Percentiles rank a stretch among this genome's conserved stretches.
These are phyloP conservation scores for Tarenaya hassleriana DNA, from an alignment of 345 rosid genomes.

Conservation along the genomic window DNA sequence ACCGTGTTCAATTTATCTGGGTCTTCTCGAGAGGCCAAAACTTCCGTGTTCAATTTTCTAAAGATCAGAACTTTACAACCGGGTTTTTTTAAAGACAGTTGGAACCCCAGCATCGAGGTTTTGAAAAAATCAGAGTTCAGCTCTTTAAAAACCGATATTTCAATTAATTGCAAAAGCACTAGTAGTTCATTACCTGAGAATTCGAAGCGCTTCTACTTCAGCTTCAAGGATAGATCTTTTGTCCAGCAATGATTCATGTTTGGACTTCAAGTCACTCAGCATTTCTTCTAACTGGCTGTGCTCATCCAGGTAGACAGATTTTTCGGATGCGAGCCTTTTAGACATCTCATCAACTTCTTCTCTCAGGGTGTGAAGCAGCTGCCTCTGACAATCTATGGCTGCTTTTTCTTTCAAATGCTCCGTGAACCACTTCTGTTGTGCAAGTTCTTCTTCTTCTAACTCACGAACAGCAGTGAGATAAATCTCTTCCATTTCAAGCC, in stretches of 20 bases:
- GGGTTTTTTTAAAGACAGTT: too few relatives aligned
- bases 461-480: conserved; percentile 35
- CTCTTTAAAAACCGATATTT: too few relatives aligned
- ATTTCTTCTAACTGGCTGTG: conserved; percentile 36
- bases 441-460: conserved; percentile 49
- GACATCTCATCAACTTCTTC: conserved; percentile 73
- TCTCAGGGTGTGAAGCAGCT: conserved; percentile 48
- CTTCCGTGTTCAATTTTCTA: too few relatives aligned
- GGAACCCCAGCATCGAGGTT: too few relatives aligned
- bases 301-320: conserved; percentile 38
- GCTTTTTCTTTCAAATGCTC: conserved; percentile 68
- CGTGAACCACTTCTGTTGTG: conserved; percentile 38
- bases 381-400: conserved; percentile 77
- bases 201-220: conserved; percentile 72
- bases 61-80: too few relatives aligned
- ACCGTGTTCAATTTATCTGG: too few relatives aligned
- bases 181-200: conserved; percentile 55
- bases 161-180: too few relatives aligned
- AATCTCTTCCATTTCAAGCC: conserved; percentile 42
- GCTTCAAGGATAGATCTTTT: conserved; percentile 64
- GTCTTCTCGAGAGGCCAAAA: too few relatives aligned
- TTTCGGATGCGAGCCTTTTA: conserved; percentile 57
- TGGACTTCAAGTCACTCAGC: conserved; percentile 37
- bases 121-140: too few relatives aligned
- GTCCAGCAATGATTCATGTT: conserved; percentile 50